These are phyloP conservation scores for Phytopythium chamaehyphon DNA, from an alignment of 352 stramenopile genomes.

Conservation along the genomic window DNA sequence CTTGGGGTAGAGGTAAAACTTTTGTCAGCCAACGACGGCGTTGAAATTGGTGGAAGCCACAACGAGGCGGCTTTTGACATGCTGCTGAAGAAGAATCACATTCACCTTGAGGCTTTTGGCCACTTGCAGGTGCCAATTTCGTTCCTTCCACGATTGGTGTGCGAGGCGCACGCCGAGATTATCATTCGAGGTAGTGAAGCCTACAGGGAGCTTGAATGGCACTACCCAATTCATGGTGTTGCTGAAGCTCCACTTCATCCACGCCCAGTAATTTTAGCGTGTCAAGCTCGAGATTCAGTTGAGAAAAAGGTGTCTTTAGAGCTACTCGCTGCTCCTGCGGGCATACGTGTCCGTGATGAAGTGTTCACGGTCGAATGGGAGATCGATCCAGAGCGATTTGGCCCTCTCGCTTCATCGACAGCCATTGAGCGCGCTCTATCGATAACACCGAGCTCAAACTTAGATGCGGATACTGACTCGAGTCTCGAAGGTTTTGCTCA, in stretches of 20 bases:
- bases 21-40: neutral
- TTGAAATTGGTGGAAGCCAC: neutral
- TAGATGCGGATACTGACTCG: neutral
- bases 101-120: slow-evolving; percentile 82
- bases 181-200: slow-evolving; percentile 61
- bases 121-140: slow-evolving; percentile 89
- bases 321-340: slow-evolving; percentile 43
- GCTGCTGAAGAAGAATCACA: slow-evolving; percentile 59
- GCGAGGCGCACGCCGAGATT: slow-evolving; percentile 61
- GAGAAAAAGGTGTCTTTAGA: slow-evolving; percentile 66
- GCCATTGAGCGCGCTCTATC: slow-evolving; percentile 56
- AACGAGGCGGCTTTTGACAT: slow-evolving; percentile 56
- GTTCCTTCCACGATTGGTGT: slow-evolving; percentile 80
- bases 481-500: slow-evolving; percentile 2
- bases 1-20: slow-evolving; percentile 84
- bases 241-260: slow-evolving; percentile 66
- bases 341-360: slow-evolving; percentile 38
- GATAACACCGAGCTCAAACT: slow-evolving; percentile 15
- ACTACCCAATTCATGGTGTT: slow-evolving; percentile 69
- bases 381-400: slow-evolving; percentile 52
- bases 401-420: slow-evolving; percentile 29
- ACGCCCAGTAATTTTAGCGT: slow-evolving; percentile 49
- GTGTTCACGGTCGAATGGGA: slow-evolving; percentile 60
- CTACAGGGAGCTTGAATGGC: slow-evolving; percentile 70
- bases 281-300: slow-evolving; percentile 58